These are phyloP conservation scores for Panaeolus cyanescens DNA, from an alignment of 768 basidiomycete species.

Conservation along the genomic window DNA sequence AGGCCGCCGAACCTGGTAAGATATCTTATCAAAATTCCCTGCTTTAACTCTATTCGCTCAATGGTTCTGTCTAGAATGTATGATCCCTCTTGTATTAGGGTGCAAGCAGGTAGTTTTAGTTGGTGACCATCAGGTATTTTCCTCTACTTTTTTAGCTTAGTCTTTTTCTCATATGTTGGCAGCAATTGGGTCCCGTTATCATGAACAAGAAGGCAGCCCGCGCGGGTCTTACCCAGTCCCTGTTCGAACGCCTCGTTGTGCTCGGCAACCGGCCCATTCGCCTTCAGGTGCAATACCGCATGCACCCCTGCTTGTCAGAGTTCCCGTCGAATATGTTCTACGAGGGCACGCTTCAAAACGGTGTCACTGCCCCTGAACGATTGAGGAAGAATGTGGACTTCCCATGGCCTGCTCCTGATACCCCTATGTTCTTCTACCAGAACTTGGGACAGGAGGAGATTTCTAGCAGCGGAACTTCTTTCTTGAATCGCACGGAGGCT, in stretches of 20 bases:
- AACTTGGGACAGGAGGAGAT: constrained; percentile 99
- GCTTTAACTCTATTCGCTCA: constrained; percentile 14
- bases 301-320: constrained; percentile 99
- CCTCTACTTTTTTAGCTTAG: constrained; percentile 16
- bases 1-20: constrained; percentile 93
- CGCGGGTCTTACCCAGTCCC: constrained; percentile 97
- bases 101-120: constrained; percentile 99
- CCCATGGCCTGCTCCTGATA: constrained; percentile 96
- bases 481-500: constrained; percentile 98
- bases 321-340: constrained; percentile 99
- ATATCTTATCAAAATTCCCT: constrained; percentile 17
- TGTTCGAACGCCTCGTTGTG: constrained; percentile 96
- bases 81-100: constrained; percentile 97
- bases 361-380: constrained; percentile 97
- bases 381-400: constrained; percentile 98
- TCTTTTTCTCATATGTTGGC: constrained; percentile 11
- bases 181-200: constrained; percentile 98
- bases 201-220: constrained; percentile 99
- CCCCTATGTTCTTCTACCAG: constrained; percentile 99
- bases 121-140: constrained; percentile 78
- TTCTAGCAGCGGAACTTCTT: constrained; percentile 96
- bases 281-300: constrained; percentile 98
- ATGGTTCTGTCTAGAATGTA: constrained; percentile 70
- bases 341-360: constrained; percentile 97
- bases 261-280: constrained; percentile 96